phyloP scores from a whole-genome alignment of 2,329 filamentous ascomycete genomes.

The Rachicladosporium sp. region DNA sequence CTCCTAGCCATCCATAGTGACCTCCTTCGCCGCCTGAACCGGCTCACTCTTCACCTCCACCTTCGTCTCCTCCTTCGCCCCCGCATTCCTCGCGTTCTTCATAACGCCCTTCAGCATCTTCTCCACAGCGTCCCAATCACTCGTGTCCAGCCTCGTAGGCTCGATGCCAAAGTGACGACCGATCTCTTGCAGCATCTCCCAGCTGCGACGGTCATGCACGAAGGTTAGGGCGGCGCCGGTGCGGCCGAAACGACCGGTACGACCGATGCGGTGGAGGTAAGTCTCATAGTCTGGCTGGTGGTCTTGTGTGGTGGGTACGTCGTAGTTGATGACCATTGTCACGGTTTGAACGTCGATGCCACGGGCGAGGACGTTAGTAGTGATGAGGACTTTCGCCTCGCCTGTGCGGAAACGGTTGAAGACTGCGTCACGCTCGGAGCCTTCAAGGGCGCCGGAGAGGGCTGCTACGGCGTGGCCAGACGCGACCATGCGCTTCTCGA shows the following conservation, averaged over 20 bases:
- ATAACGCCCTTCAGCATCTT: slow-evolving; percentile 68
- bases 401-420: slow-evolving; percentile 79
- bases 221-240: slow-evolving; percentile 94
- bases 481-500: slow-evolving; percentile 70
- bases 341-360: slow-evolving; percentile 89
- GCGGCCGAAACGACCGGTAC: slow-evolving; percentile 90
- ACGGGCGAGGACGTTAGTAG: slow-evolving; percentile 89
- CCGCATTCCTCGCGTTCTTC: slow-evolving; percentile 38
- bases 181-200: slow-evolving; percentile 66
- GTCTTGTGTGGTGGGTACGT: slow-evolving; percentile 44
- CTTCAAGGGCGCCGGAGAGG: slow-evolving; percentile 79
- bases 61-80: slow-evolving; percentile 5
- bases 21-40: neutral
- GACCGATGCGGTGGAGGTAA: slow-evolving; percentile 93
- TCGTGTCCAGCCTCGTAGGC: slow-evolving; percentile 66
- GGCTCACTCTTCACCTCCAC: neutral
- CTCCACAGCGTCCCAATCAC: slow-evolving; percentile 87
- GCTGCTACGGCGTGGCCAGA: slow-evolving; percentile 90
- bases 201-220: slow-evolving; percentile 76
- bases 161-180: slow-evolving; percentile 68
- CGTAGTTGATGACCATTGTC: slow-evolving; percentile 97
- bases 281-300: slow-evolving; percentile 78
- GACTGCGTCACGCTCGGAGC: slow-evolving; percentile 66
- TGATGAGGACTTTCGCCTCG: slow-evolving; percentile 88
- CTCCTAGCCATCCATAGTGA: slow-evolving; percentile 2